These are phyloP conservation scores for Flaveria ramosissima DNA, from an alignment of 129 eudicot genomes.

Conservation along the genomic window DNA sequence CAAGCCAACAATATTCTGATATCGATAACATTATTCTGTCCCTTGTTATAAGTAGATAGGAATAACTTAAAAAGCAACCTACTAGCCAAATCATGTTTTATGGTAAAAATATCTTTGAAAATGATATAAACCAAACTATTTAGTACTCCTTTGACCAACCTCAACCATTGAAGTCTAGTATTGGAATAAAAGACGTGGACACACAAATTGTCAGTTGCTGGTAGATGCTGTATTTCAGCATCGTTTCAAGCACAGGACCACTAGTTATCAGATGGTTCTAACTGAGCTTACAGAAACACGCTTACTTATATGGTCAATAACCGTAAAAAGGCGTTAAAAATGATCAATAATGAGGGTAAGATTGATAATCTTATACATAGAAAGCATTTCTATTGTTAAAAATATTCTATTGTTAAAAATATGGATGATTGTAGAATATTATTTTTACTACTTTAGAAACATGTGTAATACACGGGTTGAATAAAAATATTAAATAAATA, in stretches of 20 bases:
- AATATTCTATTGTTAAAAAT: no score
- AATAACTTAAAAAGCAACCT: slow-evolving; percentile 4
- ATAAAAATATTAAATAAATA: no score
- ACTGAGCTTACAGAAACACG: not conserved
- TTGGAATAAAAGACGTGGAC: slow-evolving; percentile 9
- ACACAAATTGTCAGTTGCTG: not conserved
- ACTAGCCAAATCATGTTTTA: slow-evolving; percentile 1
- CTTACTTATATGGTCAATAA: not conserved
- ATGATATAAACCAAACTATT: slow-evolving; percentile 11
- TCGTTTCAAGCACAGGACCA: not conserved
- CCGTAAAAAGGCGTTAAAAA: not conserved
- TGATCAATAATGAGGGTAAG: not conserved
- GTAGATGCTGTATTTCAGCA: not conserved
- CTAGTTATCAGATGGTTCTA: not conserved
- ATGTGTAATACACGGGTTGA: no score
- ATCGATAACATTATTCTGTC: not conserved
- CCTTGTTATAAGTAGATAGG: not conserved
- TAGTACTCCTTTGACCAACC: not conserved
- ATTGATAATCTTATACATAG: not conserved
- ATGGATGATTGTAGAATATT: no score
- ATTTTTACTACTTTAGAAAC: no score
- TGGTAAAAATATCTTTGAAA: slow-evolving; percentile 18
- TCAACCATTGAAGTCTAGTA: slow-evolving; percentile 4
- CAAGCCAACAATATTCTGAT: not conserved
- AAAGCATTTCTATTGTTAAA: no score